Conservation (phyloP, 75 land plant genomes). For the Picea glauca region DNA sequence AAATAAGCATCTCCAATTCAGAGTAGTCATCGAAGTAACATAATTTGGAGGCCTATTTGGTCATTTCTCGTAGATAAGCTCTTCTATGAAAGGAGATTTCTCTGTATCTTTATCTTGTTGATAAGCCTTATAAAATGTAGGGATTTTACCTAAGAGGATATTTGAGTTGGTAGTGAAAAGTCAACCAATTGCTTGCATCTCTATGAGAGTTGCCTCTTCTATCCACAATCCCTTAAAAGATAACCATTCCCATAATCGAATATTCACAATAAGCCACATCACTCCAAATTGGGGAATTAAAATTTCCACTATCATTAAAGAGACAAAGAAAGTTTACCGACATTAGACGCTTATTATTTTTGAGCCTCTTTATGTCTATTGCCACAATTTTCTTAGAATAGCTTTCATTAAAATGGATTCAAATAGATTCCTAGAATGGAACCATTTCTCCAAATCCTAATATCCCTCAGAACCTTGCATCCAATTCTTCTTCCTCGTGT, state of each 20-base stretch:
- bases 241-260: not conserved
- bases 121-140: conserved; percentile 25
- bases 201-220: not conserved
- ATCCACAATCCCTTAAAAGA: conserved; percentile 12
- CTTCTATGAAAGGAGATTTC: conserved; percentile 17
- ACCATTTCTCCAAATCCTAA: conserved; percentile 13
- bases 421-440: not conserved
- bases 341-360: not conserved
- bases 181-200: not conserved
- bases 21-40: too few relatives aligned
- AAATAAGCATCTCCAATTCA: too few relatives aligned
- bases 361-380: not conserved
- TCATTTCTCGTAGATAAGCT: not conserved
- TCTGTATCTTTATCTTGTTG: conserved; percentile 17
- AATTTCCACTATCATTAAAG: conserved; percentile 16
- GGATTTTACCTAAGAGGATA: conserved; percentile 21
- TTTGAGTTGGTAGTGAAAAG: not conserved
- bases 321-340: conserved; percentile 15
- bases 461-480: conserved; percentile 4
- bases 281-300: conserved; percentile 18
- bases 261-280: conserved; percentile 11
- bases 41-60: too few relatives aligned
- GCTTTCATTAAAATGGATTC: conserved; percentile 8
- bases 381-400: conserved; percentile 13
- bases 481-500: not conserved